Evolutionary conservation across 208 protist genomes (phyloP), one percentile per base, ranked within the genome.

Genomic region (Wallacemonas sp.): DNA sequence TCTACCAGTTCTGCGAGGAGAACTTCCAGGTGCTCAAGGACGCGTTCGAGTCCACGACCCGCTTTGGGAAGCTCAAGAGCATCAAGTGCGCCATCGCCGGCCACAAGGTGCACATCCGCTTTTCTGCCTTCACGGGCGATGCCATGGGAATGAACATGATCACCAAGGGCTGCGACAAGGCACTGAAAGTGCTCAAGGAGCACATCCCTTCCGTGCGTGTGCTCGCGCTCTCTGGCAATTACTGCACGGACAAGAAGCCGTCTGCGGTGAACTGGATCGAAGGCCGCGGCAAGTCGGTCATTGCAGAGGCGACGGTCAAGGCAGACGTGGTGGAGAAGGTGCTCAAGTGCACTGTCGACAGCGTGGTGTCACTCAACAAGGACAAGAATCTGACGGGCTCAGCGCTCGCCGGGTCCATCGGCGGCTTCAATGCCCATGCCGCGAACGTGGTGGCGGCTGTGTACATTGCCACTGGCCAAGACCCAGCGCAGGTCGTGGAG

Each of bases 91-190:
- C 77, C 9, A 65, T 99, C 22, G 86, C 90, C 6, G 97, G 98
- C 11, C 73, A 85, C 47, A 93, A 93, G 30, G 88, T 98, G 21
- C 96, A 97, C 70, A 62, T 99, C 33, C 95, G 98, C 45, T 99
- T 99, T 79, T 75, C 70, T 46, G 95, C 93, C 61, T 84, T 84
- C 36, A 97, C 93, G 1, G 98, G 98, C 12, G 98, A 99, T 80
- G 98, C 98, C 8, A 99, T 99, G 98, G 98, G 98, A 21, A 99
- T 99, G 98, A 99, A 99, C 76, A 99, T 99, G 98, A 93, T 99
- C 60, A 96, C 94, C n/a, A 99, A 99, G 70, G 98, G 95, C 51
- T 92, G 91, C 22, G 87, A 98, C 47, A 93, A 97, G 62, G 95
- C 90, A 9, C 63, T 99, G 21, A 66, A 88, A 49, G 72, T 84